Evolutionary conservation across 495 filamentous ascomycete genomes (phyloP), one percentile per base, ranked within the genome.

Genomic region (Terfezia boudieri): DNA sequence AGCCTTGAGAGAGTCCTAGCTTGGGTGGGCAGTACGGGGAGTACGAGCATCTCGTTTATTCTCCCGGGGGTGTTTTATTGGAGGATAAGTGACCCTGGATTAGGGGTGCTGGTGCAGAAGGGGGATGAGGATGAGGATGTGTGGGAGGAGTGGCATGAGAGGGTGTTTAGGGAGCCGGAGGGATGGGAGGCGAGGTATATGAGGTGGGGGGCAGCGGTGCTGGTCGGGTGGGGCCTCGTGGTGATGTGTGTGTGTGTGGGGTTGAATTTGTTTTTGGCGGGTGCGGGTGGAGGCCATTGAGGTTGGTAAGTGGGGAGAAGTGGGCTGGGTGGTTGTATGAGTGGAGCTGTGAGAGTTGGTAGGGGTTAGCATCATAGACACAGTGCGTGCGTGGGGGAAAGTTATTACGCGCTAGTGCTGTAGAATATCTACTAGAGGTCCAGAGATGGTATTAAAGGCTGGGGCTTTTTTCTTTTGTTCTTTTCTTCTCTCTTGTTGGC

Each of bases 51-150:
- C 60, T 90, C 84, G 58, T 98, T 98, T 66, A 96, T 98, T 58
- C 73, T 98, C 0, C 92, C 90, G 0, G 90, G 90, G 0, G 65
- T 96, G 12, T 96, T 98, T 67, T 98, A 95, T 71, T 96, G 95
- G 73, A 95, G 95, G 69, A 95, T 98, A 54, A 86, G 82, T 0
- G 76, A 80, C 11, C 92, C 92, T 0, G 80, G 93, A 46, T 84
- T 83, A 9, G 72, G 86, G 50, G 87, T 94, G 60, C 84, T 87
- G 60, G 79, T 82, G 9, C 68, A 94, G 16, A 72, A 84, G 60
- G 93, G 94, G 66, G 86, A 90, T 61, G 86, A 95, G 61, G 88
- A 95, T 56, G 81, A 86, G 56, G 74, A 66, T 9, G 67, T 69
- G 10, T 68, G 68, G 16, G 54, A 70, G 0, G 70, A 67, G 9